Evolutionary conservation across 805 yeast species (phyloP).

Genomic region (Candida koratica): DNA sequence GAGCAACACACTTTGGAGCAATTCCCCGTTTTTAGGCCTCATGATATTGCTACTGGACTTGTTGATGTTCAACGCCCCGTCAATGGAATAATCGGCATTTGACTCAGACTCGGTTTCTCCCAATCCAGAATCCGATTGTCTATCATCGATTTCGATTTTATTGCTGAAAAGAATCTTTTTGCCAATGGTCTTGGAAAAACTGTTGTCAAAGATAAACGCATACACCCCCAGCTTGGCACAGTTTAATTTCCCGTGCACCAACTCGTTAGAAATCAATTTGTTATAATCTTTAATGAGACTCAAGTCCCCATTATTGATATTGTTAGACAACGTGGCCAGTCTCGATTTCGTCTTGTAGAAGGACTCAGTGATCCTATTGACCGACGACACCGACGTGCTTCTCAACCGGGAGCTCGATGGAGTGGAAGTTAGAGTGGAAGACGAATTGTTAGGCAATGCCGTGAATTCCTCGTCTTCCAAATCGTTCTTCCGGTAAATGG

Average conservation of each 20-base stretch:
- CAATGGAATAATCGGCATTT: conserved; percentile 2
- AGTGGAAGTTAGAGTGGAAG: conserved; percentile 11
- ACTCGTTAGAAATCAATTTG: conserved; percentile 49
- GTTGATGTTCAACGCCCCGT: conserved; percentile 5
- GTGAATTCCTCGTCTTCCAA: conserved; percentile 10
- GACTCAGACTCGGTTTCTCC: conserved; percentile 2
- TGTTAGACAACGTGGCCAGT: conserved; percentile 34
- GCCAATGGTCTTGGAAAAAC: conserved; percentile 79
- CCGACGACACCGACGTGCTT: conserved; percentile 31
- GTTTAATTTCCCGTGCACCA: conserved; percentile 58
- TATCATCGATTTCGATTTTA: conserved; percentile 6
- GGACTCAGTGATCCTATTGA: conserved; percentile 32
- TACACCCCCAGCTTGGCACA: conserved; percentile 63
- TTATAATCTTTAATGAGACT: conserved; percentile 57
- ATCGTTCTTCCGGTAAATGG: conserved; percentile 35
- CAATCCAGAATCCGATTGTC: not conserved
- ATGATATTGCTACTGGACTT: conserved; percentile 16
- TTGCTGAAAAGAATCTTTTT: conserved; percentile 71
- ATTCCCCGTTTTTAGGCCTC: conserved; percentile 59
- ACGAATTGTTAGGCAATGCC: conserved; percentile 9
- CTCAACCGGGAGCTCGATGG: conserved; percentile 14
- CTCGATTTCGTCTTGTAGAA: conserved; percentile 33
- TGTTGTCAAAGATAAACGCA: conserved; percentile 90
- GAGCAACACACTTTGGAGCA: conserved; percentile 70
- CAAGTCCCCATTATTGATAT: conserved; percentile 40